Base-by-base conservation (phyloP, 306 rosid species). In the Malus domestica region DNA sequence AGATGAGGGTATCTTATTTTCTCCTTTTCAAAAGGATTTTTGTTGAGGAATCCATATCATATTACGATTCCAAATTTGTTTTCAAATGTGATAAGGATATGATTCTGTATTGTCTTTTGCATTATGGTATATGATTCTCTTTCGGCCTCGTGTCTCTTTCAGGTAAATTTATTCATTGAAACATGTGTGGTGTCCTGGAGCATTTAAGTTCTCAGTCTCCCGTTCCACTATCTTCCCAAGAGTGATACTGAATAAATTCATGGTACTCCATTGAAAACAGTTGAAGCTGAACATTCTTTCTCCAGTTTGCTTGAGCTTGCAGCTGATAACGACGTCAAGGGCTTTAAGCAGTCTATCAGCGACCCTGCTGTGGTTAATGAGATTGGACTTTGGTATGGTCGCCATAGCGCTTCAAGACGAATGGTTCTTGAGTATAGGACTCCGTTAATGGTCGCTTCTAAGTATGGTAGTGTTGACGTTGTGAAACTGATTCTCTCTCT, bases 391-490 rank as follows among this genome's bases (percentile, higher is more conserved):
- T 74, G 70, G 70, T 61, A 60, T 29, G 18, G 58, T 38, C 30
- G 70, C 40, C 61, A 74, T 14, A 27, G 19, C 7, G 60, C 70
- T 40, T 14, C 27, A n/a, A 42, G 32, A 10, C 52, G 44, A n/a
- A 61, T 61, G 69, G 67, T 55, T 59, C 66, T 58, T 22, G n/a
- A 54, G 49, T 18, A 6, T 29, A 65, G 72, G 29, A 76, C 80
- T 8, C 68, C 80, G 7, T 58, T 76, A 76, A 76, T 54, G 74
- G 67, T 76, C 22, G 80, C 80, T 52, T 38, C 80, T 32, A 33
- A 20, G 15, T 67, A 67, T 67, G 80, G 74, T 6, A 67, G 74
- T 23, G 16, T 76, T 15, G 80, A 76, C 40, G 54, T 67, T 58
- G 40, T 67, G 23, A 76, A 76, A 20, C 54, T 66, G 52, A 76